Evolutionary conservation across 441 rosid genomes (phyloP), one percentile per base, ranked within the genome.

Genomic region (Croton setiger): DNA sequence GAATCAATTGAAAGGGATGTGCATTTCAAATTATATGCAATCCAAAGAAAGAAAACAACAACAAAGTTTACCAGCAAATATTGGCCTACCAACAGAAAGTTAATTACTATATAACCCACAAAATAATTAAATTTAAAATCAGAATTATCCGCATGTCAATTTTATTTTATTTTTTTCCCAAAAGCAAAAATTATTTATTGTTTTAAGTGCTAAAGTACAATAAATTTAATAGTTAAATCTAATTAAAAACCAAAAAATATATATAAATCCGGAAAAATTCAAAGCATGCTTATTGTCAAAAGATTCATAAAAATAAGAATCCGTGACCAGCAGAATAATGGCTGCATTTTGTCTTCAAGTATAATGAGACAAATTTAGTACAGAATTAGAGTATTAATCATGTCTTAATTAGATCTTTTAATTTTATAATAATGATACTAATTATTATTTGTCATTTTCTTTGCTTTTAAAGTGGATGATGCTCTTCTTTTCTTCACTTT

Each of bases 251-350:
- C 67, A 21, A 66, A 51, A 60, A 21, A 17, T 12, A 47, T 9
- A 1, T 1, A 18, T 64, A 27, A 67, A 65, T 51, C 52, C 18
- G 18, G 20, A n/a, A 35, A 53, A 44, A 27, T 45, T 7, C 20
- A 35, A 36, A 36, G 41, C 41, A 37, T 37, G 41, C 41, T 37
- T 4, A 37, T 37, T 44, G n/a, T 27, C 43, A 52, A 51, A 61
- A 58, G 45, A 51, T 49, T 43, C 65, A 51, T 55, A n/a, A 59
- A 71, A 69, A 59, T 67, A 80, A 60, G 5, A 60, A 64, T 75
- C 77, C 81, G 76, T 78, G 81, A 81, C 75, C 0, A 57, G 55
- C 43, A 54, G 65, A 72, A 69, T 45, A 31, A 63, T 52, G 57
- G 74, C 31, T 44, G 27, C 63, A 27, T 45, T 66, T 81, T 69